Percentiles rank a stretch among this genome's conserved stretches.
Evolutionary conservation across 768 basidiomycete genomes (phyloP).

Genomic region (Xerocomellus chrysenteron): DNA sequence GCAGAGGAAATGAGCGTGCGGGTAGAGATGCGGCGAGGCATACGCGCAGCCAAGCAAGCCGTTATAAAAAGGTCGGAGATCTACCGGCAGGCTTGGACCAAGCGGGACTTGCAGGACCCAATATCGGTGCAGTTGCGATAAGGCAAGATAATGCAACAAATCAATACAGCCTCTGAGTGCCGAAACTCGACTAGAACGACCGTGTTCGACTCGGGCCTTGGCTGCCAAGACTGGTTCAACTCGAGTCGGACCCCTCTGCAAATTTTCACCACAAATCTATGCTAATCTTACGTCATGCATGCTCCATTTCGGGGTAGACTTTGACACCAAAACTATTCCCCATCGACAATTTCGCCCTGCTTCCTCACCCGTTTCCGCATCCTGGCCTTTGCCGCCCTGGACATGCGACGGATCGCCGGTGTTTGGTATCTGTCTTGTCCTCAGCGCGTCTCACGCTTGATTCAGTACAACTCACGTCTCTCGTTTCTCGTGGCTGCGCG

Average conservation of each 20-base stretch:
- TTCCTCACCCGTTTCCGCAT: constrained; percentile 46
- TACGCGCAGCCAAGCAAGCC: constrained; percentile 38
- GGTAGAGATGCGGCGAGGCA: constrained; percentile 58
- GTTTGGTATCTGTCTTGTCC: constrained; percentile 51
- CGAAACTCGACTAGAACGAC: constrained; percentile 13
- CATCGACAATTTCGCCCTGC: constrained; percentile 13
- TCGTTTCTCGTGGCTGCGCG: constrained; percentile 36
- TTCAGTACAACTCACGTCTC: constrained; percentile 35
- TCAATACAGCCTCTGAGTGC: constrained; percentile 8
- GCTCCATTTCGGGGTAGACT: constrained; percentile 4
- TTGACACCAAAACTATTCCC: constrained; percentile 18
- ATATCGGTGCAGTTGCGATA: constrained; percentile 21
- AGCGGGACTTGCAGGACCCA: constrained; percentile 19
- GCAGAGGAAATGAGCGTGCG: constrained; percentile 35
- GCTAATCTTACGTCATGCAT: constrained; percentile 25
- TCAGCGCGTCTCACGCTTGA: constrained; percentile 5
- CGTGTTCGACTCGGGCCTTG: constrained; percentile 3
- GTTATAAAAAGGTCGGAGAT: constrained; percentile 40
- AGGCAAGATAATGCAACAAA: constrained; percentile 23
- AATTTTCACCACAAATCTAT: constrained; percentile 18
- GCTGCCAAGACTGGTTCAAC: neutral
- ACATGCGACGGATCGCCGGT: constrained; percentile 50
- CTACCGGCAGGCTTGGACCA: constrained; percentile 27
- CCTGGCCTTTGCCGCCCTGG: constrained; percentile 57
- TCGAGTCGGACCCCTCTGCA: neutral